phyloP scores from a whole-genome alignment of 2,329 filamentous ascomycete genomes.

The Aureobasidium sp. region DNA sequence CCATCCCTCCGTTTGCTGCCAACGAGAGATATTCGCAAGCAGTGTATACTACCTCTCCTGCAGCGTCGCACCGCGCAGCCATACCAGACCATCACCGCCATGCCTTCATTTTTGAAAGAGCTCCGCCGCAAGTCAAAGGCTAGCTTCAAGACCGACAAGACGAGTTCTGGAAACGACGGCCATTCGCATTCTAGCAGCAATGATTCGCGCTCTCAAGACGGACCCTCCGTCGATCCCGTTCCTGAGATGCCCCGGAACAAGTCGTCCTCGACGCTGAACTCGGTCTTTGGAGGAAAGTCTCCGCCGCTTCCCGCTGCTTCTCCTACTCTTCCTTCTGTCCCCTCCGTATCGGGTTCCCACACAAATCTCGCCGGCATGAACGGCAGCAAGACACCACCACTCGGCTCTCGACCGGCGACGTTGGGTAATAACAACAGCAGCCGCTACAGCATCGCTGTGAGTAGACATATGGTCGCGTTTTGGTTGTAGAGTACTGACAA shows the following conservation, averaged over 20 bases:
- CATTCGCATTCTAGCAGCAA: conserved; percentile 14
- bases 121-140: conserved; percentile 62
- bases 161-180: conserved; percentile 35
- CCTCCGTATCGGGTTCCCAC: conserved; percentile 18
- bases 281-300: conserved; percentile 57
- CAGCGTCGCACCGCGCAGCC: background rate
- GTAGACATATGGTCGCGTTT: background rate
- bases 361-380: conserved; percentile 53
- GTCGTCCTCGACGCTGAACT: conserved; percentile 53
- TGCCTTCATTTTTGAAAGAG: conserved; percentile 61
- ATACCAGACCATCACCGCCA: conserved; percentile 16
- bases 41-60: background rate
- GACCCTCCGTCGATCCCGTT: conserved; percentile 18
- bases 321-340: conserved; percentile 48
- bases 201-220: conserved; percentile 38
- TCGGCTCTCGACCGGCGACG: conserved; percentile 16
- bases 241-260: conserved; percentile 50
- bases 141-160: conserved; percentile 59
- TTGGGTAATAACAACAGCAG: conserved; percentile 33
- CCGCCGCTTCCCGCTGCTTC: conserved; percentile 59
- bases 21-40: background rate
- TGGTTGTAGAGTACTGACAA: conserved; percentile 3
- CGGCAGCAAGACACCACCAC: conserved; percentile 35
- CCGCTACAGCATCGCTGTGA: conserved; percentile 48
- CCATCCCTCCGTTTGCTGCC: background rate